A percentile compares a stretch with the other conserved stretches of the same genome.
Evolutionary conservation across 225 moss, liverwort and hornwort species (phyloP).

Genomic region (Marchantia paleacea): DNA sequence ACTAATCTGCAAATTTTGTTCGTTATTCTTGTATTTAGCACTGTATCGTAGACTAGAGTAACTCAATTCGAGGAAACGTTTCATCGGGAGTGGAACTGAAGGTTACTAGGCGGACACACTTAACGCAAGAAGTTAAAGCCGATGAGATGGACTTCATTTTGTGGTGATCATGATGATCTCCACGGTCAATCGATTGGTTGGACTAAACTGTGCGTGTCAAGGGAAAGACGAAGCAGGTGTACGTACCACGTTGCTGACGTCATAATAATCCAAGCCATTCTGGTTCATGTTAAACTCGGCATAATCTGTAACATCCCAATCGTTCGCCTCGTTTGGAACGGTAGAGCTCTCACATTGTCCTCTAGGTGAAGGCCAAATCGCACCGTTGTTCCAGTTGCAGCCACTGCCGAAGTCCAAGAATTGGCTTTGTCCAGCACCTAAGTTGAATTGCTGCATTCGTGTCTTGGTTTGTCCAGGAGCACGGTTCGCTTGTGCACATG

Average conservation of each 20-base stretch:
- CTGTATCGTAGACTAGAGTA: too few relatives aligned
- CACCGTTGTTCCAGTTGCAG: constrained; percentile 9
- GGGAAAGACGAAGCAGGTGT: background rate
- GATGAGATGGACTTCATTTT: too few relatives aligned
- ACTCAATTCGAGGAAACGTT: too few relatives aligned
- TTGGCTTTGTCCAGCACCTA: background rate
- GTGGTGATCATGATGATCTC: too few relatives aligned
- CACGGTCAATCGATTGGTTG: too few relatives aligned
- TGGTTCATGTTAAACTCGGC: background rate
- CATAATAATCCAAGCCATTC: background rate
- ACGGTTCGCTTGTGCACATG: constrained; percentile 4
- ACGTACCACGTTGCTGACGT: constrained; percentile 3
- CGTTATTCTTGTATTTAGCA: too few relatives aligned
- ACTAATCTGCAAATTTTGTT: too few relatives aligned
- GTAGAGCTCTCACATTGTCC: background rate
- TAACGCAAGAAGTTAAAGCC: too few relatives aligned
- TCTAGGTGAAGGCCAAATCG: background rate
- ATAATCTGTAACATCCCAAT: background rate
- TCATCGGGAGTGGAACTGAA: too few relatives aligned
- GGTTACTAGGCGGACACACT: too few relatives aligned
- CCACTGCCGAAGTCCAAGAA: constrained; percentile 5
- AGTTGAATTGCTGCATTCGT: background rate
- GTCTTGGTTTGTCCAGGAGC: background rate
- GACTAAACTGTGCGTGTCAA: too few relatives aligned
- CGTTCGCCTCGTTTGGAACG: background rate